Conservation (phyloP, 108 stramenopile genomes). For the Mediolabrus comicus region DNA sequence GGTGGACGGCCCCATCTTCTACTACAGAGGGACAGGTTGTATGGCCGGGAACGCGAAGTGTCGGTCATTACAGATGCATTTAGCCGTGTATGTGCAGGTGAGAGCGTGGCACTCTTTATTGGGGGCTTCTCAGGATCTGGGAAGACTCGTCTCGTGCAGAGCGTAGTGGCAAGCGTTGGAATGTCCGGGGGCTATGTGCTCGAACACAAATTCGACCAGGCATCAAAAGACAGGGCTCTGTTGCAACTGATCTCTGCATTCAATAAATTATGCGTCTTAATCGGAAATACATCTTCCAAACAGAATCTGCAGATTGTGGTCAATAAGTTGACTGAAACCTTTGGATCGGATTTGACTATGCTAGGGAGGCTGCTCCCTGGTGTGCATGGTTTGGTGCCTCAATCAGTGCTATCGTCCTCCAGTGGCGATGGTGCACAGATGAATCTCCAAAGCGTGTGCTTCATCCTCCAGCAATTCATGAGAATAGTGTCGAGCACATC, state of each 20-base stretch:
- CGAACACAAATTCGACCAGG: slow-evolving; percentile 31
- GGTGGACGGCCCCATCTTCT: background rate
- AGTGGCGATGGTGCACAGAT: background rate
- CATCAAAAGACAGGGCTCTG: slow-evolving; percentile 18
- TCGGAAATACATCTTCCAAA: background rate
- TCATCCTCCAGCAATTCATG: slow-evolving; percentile 37
- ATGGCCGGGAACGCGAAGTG: slow-evolving; percentile 24
- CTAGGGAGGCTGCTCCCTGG: slow-evolving; percentile 20
- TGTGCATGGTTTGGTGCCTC: slow-evolving; percentile 5
- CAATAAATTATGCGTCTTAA: slow-evolving; percentile 28
- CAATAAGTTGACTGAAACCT: slow-evolving; percentile 13
- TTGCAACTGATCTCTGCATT: slow-evolving; percentile 25
- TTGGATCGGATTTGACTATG: slow-evolving; percentile 22
- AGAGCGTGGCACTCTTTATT: slow-evolving; percentile 31
- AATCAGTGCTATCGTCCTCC: background rate
- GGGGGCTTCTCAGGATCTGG: slow-evolving; percentile 31
- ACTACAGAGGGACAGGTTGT: slow-evolving; percentile 14
- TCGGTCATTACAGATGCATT: slow-evolving; percentile 25
- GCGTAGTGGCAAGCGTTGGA: background rate
- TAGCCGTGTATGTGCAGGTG: slow-evolving; percentile 22
- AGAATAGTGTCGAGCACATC: slow-evolving; percentile 24
- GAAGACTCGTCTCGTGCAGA: slow-evolving; percentile 30
- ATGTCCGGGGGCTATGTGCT: slow-evolving; percentile 14
- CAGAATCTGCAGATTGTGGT: slow-evolving; percentile 2
- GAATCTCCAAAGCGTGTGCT: slow-evolving; percentile 35